phyloP scores from a whole-genome alignment of 2,329 filamentous ascomycete species.

The Fusarium secorum region DNA sequence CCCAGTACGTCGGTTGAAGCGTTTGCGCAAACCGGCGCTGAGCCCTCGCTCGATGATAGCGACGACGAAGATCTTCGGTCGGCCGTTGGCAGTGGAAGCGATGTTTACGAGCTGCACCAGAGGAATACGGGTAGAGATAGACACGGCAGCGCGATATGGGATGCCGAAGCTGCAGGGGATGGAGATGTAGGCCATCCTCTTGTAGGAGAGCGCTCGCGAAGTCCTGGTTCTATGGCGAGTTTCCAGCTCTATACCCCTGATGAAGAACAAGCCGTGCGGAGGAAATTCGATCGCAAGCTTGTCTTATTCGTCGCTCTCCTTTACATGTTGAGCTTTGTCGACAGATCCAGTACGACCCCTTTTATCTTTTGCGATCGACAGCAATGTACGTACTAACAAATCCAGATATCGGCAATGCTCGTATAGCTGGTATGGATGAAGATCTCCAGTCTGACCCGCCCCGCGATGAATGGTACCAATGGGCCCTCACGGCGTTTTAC shows the following conservation, averaged over 20 bases:
- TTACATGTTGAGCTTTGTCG: constrained; percentile 85
- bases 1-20: constrained; percentile 40
- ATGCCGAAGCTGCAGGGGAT: constrained; percentile 27
- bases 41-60: constrained; percentile 48
- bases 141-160: constrained; percentile 27
- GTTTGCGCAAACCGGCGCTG: constrained; percentile 52
- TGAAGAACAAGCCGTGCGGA: constrained; percentile 75
- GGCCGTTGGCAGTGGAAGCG: constrained; percentile 41
- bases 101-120: constrained; percentile 47
- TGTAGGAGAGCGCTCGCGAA: constrained; percentile 36
- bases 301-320: constrained; percentile 83
- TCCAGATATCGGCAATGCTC: constrained; percentile 68
- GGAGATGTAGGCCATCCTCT: constrained; percentile 31
- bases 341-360: constrained; percentile 76
- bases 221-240: constrained; percentile 47
- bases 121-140: constrained; percentile 21
- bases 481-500: constrained; percentile 69
- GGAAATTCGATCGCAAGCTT: constrained; percentile 78
- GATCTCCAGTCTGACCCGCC: constrained; percentile 63
- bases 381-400: not conserved
- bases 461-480: constrained; percentile 62
- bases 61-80: constrained; percentile 48
- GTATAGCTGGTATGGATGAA: constrained; percentile 68
- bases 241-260: constrained; percentile 62
- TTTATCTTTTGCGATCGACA: not conserved